phyloP scores from a whole-genome alignment of 441 rosid genomes.

The Omphalea diandra region DNA sequence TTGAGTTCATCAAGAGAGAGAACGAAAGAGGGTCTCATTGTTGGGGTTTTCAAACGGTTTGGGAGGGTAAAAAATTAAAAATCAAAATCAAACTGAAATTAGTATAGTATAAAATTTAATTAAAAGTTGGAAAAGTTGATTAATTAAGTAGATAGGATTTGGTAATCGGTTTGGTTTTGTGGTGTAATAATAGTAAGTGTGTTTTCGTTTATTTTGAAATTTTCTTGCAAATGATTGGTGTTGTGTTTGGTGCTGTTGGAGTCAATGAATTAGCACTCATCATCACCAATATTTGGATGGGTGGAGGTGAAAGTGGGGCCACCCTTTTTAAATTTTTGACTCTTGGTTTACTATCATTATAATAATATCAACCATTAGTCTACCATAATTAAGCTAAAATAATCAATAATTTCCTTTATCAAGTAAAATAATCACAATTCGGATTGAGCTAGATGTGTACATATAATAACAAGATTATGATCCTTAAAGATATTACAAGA shows the following conservation, averaged over 20 bases:
- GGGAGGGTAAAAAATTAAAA: slow-evolving; percentile 49
- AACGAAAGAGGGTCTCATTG: slow-evolving; percentile 59
- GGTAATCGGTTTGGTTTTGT: background rate
- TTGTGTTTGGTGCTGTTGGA: slow-evolving; percentile 26
- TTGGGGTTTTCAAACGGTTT: slow-evolving; percentile 92
- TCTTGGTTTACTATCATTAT: background rate
- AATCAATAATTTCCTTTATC: background rate
- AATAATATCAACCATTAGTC: background rate
- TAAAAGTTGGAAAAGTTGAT: background rate
- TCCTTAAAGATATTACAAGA: background rate
- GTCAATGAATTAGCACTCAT: slow-evolving; percentile 20
- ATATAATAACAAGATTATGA: background rate
- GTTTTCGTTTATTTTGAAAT: background rate
- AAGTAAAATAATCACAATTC: background rate
- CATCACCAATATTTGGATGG: slow-evolving; percentile 41
- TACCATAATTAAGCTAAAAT: background rate
- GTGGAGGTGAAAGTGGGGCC: slow-evolving; percentile 26
- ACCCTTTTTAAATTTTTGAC: slow-evolving; percentile 13
- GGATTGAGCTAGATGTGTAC: background rate
- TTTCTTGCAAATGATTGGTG: slow-evolving; percentile 57
- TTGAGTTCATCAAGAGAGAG: slow-evolving; percentile 66
- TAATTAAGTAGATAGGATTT: background rate
- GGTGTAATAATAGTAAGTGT: background rate
- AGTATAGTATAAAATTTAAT: background rate
- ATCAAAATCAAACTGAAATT: slow-evolving; percentile 13